Base-by-base conservation (phyloP, 2,329 filamentous ascomycete genomes). In the Neocatenulostroma microsporum region DNA sequence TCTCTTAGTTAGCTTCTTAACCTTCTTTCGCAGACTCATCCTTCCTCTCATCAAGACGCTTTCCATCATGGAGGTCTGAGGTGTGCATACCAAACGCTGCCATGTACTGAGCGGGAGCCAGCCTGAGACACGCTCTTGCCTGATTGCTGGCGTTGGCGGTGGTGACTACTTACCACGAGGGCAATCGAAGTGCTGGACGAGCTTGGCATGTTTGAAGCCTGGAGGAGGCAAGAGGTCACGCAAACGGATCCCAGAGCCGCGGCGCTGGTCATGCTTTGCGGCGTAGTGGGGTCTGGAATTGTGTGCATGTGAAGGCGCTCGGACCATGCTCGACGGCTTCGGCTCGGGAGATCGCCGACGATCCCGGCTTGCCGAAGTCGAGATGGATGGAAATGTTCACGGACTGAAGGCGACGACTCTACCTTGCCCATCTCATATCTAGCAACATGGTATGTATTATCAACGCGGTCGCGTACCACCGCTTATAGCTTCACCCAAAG, bases 1-100 rank as follows among this genome's bases (percentile, higher is more conserved):
- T 12, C 30, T 20, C 23, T 17, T 30, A 30, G 39, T 52, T 34
- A 54, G 47, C 34, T 28, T 42, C 31, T 29, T 37, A 8, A 43
- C 11, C 21, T 39, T 44, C 33, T 31, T 42, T 3, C 37, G 34
- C 25, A 39, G 21, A 19, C 32, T 35, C 40, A 42, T 40, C n/a
- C n/a, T n/a, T n/a, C n/a, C n/a, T n/a, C n/a, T 23, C 19, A 13
- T 24, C 30, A 4, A 19, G 14, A 19, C 11, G 4, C 28, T 19
- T 12, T 15, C 28, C 28, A 34, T 34, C 30, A 21, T 9, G 27
- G 15, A 30, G 8, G 27, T 14, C 8, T 27, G 19, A 24, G 12
- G 18, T 36, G 26, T 37, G 37, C 48, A 40, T 43, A 51, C 49
- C 50, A 46, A 53, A 42, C 21, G 49, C 49, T 43, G 50, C 49